Base-by-base conservation (phyloP, 2,329 filamentous ascomycete species). In the Cladosporium phlei region DNA sequence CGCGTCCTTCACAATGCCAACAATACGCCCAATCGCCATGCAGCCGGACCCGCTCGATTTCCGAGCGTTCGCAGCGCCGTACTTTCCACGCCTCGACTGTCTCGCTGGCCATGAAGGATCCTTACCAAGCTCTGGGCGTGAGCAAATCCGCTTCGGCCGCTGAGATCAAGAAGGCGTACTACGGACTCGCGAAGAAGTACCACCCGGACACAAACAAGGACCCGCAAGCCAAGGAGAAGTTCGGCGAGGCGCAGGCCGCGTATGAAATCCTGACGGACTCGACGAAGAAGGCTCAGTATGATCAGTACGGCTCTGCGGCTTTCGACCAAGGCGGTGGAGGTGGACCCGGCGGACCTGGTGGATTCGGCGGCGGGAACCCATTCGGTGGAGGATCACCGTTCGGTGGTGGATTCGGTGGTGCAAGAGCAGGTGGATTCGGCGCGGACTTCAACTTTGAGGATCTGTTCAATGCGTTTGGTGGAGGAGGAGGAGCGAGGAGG, bases 121-220 rank as follows among this genome's bases (percentile, higher is more conserved):
- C 93, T 1, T 98, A 98, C 68, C 79, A 82, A 55, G 78, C 86
- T 3, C 82, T 98, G 21, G 93, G 93, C 11, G 88, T 98, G 22
- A 75, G 75, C 60, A 95, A 91, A 66, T 77, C 70, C 52, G 88
- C 93, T n/a, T 83, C 87, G 1, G 73, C 88, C 3, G 74, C 81
- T 50, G 91, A 97, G 27, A 97, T 98, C 66, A 98, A 98, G 67
- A 97, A 96, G 68, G 90, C 93, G 3, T 98, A 98, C 73, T 98
- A 98, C 65, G 88, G 90, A 40, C 75, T 97, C 49, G 93, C 93
- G 16, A 98, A 98, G 70, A 98, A 97, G 64, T 98, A 82, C 65
- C 93, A 98, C 61, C 93, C 93, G 7, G 93, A 98, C 66, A 97
- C 93, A 27, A 98, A 97, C 75, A 97, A 97, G 67, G 93, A 97